phyloP scores from a whole-genome alignment of 192 early-diverging fungal genomes.

The Spizellomyces sp. region DNA sequence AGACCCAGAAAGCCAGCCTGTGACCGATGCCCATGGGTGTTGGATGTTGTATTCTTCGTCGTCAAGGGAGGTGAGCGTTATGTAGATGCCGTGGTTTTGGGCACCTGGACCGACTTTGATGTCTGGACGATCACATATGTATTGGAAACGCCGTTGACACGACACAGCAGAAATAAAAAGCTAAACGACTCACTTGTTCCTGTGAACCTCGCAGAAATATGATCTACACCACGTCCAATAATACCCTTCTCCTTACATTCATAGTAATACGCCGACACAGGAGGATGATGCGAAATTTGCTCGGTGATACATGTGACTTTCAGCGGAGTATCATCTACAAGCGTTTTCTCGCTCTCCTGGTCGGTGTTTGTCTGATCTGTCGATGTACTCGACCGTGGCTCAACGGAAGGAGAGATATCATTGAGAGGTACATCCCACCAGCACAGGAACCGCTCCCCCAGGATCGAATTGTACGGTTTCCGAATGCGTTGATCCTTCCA shows the following conservation, averaged over 20 bases:
- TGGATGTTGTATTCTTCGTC: slow-evolving; percentile 69
- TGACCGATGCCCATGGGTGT: slow-evolving; percentile 67
- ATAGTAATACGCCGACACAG: slow-evolving; percentile 76
- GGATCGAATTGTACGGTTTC: slow-evolving; percentile 94
- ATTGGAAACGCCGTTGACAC: neutral
- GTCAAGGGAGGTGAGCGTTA: slow-evolving; percentile 56
- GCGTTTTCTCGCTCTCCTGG: neutral
- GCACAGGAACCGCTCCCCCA: slow-evolving; percentile 92
- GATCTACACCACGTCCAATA: slow-evolving; percentile 67
- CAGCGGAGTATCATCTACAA: neutral
- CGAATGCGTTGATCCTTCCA: slow-evolving; percentile 68
- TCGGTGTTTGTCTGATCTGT: neutral
- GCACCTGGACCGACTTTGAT: slow-evolving; percentile 69
- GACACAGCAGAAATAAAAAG: neutral
- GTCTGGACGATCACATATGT: slow-evolving; percentile 18
- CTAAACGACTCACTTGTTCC: slow-evolving; percentile 53
- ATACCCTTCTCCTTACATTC: slow-evolving; percentile 61
- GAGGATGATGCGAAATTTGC: slow-evolving; percentile 95
- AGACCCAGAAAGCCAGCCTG: slow-evolving; percentile 67
- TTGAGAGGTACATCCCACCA: slow-evolving; percentile 63
- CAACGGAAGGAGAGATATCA: neutral
- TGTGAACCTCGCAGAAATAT: slow-evolving; percentile 73
- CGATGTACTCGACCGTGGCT: neutral
- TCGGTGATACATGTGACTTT: slow-evolving; percentile 62
- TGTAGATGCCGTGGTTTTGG: slow-evolving; percentile 66